Base-by-base conservation (phyloP, 2,329 filamentous ascomycete species). In the Trichophyton equinum region DNA sequence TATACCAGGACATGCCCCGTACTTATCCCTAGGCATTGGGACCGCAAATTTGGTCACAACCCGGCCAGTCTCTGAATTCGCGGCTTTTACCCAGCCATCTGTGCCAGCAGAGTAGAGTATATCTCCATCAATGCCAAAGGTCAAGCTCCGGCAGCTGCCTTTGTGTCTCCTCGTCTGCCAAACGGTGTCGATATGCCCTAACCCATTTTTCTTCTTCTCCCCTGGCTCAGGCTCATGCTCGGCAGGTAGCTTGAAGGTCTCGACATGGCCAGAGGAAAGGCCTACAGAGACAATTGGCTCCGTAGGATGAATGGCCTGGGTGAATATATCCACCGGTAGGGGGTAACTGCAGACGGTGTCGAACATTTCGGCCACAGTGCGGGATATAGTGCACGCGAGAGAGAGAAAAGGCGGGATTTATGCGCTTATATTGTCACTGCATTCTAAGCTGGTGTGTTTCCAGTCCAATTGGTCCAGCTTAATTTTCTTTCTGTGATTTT, bases 81-180 rank as follows among this genome's bases (percentile, higher is more conserved):
- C 84, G 46, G 78, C 79, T 69, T 86, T 86, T 60, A 86, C 79
- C 49, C 86, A 73, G 55, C 82, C 83, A 71, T 86, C 84, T 8
- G 82, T 83, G 47, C 84, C 84, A 2, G 81, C 78, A 20, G 78
- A 81, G 66, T 79, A 85, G 76, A 80, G 74, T 78, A 85, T 80
- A 65, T 82, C 77, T 15, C 92, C 94, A 71, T 96, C 91, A 61
- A 84, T 74, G 65, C 85, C 86, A 75, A 91, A 97, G 3, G 81
- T 84, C 60, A 97, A 76, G 63, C 84, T 86, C 59, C 94, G 82
- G 71, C 92, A 97, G 79, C 91, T 96, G 11, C 91, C 92, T 78
- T 96, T 95, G 77, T 99, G 94, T 63, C 94, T 82, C 66, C 85
- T 81, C 4, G 94, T 97, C 68, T 84, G 83, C 94, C 94, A 99